A percentile compares a stretch with the other conserved stretches of the same genome.
Conservation (phyloP, 1,284 basidiomycete species). For the Taiwanofungus camphoratus region DNA sequence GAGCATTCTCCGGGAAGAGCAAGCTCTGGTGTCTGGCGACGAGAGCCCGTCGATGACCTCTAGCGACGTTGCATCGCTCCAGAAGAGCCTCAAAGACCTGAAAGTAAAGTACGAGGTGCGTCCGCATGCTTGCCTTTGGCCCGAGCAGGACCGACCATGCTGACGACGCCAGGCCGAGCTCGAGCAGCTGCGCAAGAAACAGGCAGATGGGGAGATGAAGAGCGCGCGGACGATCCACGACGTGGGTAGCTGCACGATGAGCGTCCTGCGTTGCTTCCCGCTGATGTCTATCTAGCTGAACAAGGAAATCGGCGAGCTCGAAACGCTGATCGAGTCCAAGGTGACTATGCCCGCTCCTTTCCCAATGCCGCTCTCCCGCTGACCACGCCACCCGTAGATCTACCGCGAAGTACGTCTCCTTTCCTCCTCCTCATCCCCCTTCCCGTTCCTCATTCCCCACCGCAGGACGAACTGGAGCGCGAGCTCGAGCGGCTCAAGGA, state of each 20-base stretch:
- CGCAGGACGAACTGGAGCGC: slow-evolving; percentile 82
- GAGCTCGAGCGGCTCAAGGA: slow-evolving; percentile 75
- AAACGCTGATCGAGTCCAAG: slow-evolving; percentile 87
- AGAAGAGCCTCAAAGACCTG: slow-evolving; percentile 43
- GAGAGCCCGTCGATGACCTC: slow-evolving; percentile 21
- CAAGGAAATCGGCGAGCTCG: slow-evolving; percentile 87
- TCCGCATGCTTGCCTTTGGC: slow-evolving; percentile 1
- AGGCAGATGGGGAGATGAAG: slow-evolving; percentile 68
- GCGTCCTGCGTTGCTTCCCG: not conserved
- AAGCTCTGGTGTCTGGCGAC: slow-evolving; percentile 31
- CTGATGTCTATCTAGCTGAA: slow-evolving; percentile 53
- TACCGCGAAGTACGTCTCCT: slow-evolving; percentile 70
- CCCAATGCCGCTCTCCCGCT: not conserved
- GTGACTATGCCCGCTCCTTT: slow-evolving; percentile 29
- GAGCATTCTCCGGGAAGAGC: slow-evolving; percentile 48
- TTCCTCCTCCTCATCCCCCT: too few species aligned
- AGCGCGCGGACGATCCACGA: slow-evolving; percentile 65
- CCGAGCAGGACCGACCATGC: not conserved
- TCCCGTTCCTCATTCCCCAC: too few species aligned
- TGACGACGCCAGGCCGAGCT: slow-evolving; percentile 44
- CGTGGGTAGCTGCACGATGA: slow-evolving; percentile 35
- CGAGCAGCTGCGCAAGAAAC: slow-evolving; percentile 64
- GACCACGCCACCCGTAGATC: slow-evolving; percentile 43
- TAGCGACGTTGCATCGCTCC: slow-evolving; percentile 31
- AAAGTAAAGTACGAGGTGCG: slow-evolving; percentile 50